phyloP scores from a whole-genome alignment of 2,329 filamentous ascomycete genomes.

The Metarhizium rileyi region DNA sequence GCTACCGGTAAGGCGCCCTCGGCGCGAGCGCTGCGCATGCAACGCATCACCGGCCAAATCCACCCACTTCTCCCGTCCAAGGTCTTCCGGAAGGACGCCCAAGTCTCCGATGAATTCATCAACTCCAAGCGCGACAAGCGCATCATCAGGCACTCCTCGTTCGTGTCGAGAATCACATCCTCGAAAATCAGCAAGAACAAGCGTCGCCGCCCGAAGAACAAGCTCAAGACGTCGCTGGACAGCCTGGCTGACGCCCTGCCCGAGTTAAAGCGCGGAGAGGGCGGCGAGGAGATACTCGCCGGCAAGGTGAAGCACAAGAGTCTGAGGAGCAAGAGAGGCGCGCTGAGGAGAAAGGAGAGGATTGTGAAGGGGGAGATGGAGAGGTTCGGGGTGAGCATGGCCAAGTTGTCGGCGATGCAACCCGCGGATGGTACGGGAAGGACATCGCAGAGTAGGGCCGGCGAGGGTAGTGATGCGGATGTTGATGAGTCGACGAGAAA shows the following conservation, averaged over 20 bases:
- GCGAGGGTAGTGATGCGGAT: slow-evolving; percentile 9
- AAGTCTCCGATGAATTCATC: slow-evolving; percentile 49
- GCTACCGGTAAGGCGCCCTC: slow-evolving; percentile 42
- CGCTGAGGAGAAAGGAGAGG: slow-evolving; percentile 73
- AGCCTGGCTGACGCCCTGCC: slow-evolving; percentile 75
- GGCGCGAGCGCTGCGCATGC: slow-evolving; percentile 45
- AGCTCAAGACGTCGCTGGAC: slow-evolving; percentile 66
- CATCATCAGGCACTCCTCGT: slow-evolving; percentile 67
- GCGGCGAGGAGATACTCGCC: slow-evolving; percentile 31
- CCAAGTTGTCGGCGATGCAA: slow-evolving; percentile 48
- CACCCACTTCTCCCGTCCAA: slow-evolving; percentile 42
- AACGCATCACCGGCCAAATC: slow-evolving; percentile 37
- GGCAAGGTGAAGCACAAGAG: slow-evolving; percentile 66
- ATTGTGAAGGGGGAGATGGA: slow-evolving; percentile 73
- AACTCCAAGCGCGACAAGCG: slow-evolving; percentile 77
- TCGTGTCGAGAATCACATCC: slow-evolving; percentile 69
- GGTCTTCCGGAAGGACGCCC: slow-evolving; percentile 40
- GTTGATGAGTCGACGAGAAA: slow-evolving; percentile 11
- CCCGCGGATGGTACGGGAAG: slow-evolving; percentile 5
- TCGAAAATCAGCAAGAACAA: slow-evolving; percentile 17
- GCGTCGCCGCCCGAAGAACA: slow-evolving; percentile 57
- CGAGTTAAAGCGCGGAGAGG: slow-evolving; percentile 39
- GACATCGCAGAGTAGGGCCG: slow-evolving; percentile 3
- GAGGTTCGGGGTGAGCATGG: slow-evolving; percentile 76
- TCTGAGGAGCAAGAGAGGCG: slow-evolving; percentile 64